Base-by-base conservation (phyloP, 1,139 yeast genomes). In the Geotrichum citri-aurantii region DNA sequence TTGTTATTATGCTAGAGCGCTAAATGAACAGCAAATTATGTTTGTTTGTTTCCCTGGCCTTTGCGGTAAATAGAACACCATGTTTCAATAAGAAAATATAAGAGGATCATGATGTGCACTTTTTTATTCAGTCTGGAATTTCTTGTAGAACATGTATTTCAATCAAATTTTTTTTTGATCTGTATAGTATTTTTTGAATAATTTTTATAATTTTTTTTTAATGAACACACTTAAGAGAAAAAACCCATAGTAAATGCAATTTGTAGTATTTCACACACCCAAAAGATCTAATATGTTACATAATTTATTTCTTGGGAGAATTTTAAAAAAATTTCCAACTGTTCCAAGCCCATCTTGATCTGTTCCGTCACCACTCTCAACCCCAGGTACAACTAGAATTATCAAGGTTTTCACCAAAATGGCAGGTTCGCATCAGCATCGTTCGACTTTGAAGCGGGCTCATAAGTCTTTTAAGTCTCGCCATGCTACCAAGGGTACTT, bases 401-500 rank as follows among this genome's bases (percentile, higher is more conserved):
- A 8, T 10, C 40, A 17, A 6, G 2, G 12, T 31, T 33, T 7
- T 17, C 7, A 12, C 29, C 7, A 57, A 17, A 5, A 60, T 60
- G 62, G 60, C 59, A 27, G 62, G 59, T 37, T 50, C 57, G 40
- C 86, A 85, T 69, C 84, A 88, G 19, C 97, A 92, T 71, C 81
- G 97, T 70, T 79, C 93, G 19, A 84, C 96, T 10, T 77, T 88
- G 59, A 92, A 90, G 74, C 86, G 85, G 71, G 85, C 84, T 57
- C 96, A 92, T 68, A 93, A 93, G 75, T 81, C 93, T 11, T 93
- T 90, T 80, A 93, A 93, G 71, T 84, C 96, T 7, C 86, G 85
- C 69, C 98, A 93, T 77, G 83, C 97, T 23, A 82, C 95, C n/a
- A 93, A 93, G 70, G 89, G 97, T 59, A 84, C 91, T 57, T 72